phyloP scores from a whole-genome alignment of 2,329 filamentous ascomycete species.

The Colletotrichum orchidophilum region DNA sequence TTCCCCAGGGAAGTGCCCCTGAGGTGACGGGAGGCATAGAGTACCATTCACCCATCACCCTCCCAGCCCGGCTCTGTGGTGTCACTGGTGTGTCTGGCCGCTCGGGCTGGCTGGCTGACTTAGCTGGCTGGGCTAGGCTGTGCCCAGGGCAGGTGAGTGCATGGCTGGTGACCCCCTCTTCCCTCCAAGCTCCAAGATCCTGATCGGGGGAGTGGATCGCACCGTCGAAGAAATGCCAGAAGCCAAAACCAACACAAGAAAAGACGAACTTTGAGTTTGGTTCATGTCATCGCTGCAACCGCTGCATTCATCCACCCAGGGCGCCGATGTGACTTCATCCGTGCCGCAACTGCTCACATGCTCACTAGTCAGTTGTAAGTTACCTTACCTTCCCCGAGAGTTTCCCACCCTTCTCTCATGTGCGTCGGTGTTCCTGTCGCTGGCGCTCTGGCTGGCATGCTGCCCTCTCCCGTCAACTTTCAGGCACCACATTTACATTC shows the following conservation, averaged over 20 bases:
- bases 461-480: neutral
- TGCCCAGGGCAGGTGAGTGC: conserved; percentile 15
- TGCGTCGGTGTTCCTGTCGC: conserved; percentile 1
- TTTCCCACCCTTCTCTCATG: conserved; percentile 11
- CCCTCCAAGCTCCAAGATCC: conserved; percentile 15
- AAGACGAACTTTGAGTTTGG: conserved; percentile 35
- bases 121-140: conserved; percentile 18
- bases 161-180: conserved; percentile 8
- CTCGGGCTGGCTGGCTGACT: conserved; percentile 6
- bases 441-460: neutral
- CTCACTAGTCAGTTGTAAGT: conserved; percentile 16
- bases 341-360: conserved; percentile 24
- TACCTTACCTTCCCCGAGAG: neutral
- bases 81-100: conserved; percentile 5
- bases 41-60: conserved; percentile 11
- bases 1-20: conserved; percentile 18
- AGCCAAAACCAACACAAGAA: conserved; percentile 31
- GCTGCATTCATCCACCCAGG: conserved; percentile 24
- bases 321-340: conserved; percentile 29
- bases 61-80: conserved; percentile 2
- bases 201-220: conserved; percentile 32
- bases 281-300: conserved; percentile 32
- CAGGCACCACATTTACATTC: neutral
- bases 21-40: conserved; percentile 18
- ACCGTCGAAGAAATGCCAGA: conserved; percentile 32